Base-by-base conservation (phyloP, 345 rosid species). In the Arabis alpina region DNA sequence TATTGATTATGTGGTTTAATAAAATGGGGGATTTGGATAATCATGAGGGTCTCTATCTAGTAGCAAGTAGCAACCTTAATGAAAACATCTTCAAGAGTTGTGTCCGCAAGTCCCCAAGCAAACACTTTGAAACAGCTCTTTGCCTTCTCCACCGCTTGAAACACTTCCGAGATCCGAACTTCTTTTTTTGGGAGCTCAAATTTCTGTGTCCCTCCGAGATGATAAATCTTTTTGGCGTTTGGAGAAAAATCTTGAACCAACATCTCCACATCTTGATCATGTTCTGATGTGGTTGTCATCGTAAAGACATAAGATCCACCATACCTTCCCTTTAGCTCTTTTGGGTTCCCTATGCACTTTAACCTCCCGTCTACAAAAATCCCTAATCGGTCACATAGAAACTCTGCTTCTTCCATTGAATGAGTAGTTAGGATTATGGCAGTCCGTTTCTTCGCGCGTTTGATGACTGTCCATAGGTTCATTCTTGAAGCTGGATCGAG, bases 61-160 rank as follows among this genome's bases (percentile, higher is more conserved):
- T 19, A 19, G 23, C 23, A 19, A 19, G 23, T 19, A 14, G 97
- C 95, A 71, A 91, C 97, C 84, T 94, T 94, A 79, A 91, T 86
- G 86, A 91, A 91, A 44, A 94, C 97, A 79, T 94, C 97, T 80
- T 94, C 97, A 43, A 94, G 81, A 51, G 97, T 91, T 75, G 97
- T 85, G 73, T 91, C 95, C 0, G 89, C 88, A 68, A 91, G 74
- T 45, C 96, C 99, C 99, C 99, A 94, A 9, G 99, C 97, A 36
- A 79, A 83, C 70, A 94, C 96, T 3, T 63, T 73, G 73, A 89
- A 94, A 68, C 66, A 82, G 37, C 77, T 77, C 78, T 91, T 91
- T 0, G 95, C 97, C 41, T 72, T 80, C 79, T 85, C 97, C 12
- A 89, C 96, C 25, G 88, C 93, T 15, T 76, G 74, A 76, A 91